Evolutionary conservation across 2,329 filamentous ascomycete genomes (phyloP).

Genomic region (Cryoendolithus antarcticus): DNA sequence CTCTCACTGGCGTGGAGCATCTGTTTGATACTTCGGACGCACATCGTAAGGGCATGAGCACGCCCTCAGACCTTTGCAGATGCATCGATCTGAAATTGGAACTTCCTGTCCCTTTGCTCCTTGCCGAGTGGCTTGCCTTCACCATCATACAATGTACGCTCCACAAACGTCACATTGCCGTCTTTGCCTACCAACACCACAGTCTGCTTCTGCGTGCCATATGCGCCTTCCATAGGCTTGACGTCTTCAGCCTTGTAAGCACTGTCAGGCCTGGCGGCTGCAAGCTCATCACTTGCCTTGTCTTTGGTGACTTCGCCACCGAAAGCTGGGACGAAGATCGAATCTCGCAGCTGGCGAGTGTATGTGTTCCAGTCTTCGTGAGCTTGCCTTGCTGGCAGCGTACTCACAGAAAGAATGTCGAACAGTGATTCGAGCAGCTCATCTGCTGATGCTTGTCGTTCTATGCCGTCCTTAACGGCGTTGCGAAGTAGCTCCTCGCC

Average conservation of each 20-base stretch:
- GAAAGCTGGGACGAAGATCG: slow-evolving; percentile 48
- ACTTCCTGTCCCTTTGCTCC: slow-evolving; percentile 35
- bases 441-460: slow-evolving; percentile 28
- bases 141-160: slow-evolving; percentile 48
- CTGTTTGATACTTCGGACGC: too few relatives aligned
- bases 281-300: slow-evolving; percentile 28
- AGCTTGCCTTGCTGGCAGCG: slow-evolving; percentile 37
- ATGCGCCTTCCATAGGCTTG: slow-evolving; percentile 23
- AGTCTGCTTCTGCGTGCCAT: slow-evolving; percentile 55
- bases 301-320: slow-evolving; percentile 34
- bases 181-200: slow-evolving; percentile 43
- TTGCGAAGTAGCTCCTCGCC: slow-evolving; percentile 42
- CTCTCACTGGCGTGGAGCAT: too few relatives aligned
- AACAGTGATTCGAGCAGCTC: slow-evolving; percentile 42
- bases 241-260: slow-evolving; percentile 6
- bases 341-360: slow-evolving; percentile 43
- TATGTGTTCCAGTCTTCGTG: slow-evolving; percentile 44
- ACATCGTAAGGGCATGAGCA: too few relatives aligned
- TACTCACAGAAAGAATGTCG: slow-evolving; percentile 41
- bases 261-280: slow-evolving; percentile 19
- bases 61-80: too few relatives aligned
- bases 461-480: slow-evolving; percentile 35
- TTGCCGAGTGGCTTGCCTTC: slow-evolving; percentile 35
- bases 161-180: slow-evolving; percentile 49
- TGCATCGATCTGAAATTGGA: slow-evolving; percentile 36